A percentile compares a stretch with the other conserved stretches of the same genome.
Conservation (phyloP, 1,284 basidiomycete genomes). For the Macrocystidia cucumis region DNA sequence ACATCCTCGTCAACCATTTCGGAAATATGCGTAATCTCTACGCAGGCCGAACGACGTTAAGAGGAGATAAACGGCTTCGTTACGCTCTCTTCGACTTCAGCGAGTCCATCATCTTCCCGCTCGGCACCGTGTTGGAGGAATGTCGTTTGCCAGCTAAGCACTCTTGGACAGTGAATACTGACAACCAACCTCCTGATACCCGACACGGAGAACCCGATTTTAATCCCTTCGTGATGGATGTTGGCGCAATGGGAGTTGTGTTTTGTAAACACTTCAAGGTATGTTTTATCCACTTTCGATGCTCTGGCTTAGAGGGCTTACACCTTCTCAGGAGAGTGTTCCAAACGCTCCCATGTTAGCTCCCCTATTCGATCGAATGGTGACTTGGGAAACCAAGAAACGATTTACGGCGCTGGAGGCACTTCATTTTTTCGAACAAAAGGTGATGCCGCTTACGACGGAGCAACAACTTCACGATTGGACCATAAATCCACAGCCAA, state of each 20-base stretch:
- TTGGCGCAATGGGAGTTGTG: slow-evolving; percentile 13
- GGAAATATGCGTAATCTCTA: neutral
- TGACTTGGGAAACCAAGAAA: slow-evolving; percentile 11
- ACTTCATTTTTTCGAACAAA: slow-evolving; percentile 15
- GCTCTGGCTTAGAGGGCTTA: neutral
- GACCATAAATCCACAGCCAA: no score
- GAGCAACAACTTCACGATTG: slow-evolving; percentile 2
- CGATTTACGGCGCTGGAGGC: slow-evolving; percentile 19
- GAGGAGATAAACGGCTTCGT: slow-evolving; percentile 1
- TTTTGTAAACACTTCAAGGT: slow-evolving; percentile 12
- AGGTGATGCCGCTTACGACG: slow-evolving; percentile 1
- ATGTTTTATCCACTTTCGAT: neutral
- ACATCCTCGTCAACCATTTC: slow-evolving; percentile 12
- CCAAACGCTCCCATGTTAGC: slow-evolving; percentile 14
- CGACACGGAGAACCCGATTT: slow-evolving; percentile 19
- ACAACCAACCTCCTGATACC: slow-evolving; percentile 10
- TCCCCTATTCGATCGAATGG: slow-evolving; percentile 19
- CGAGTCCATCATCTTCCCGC: slow-evolving; percentile 12
- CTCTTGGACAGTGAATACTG: slow-evolving; percentile 7
- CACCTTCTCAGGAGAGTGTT: slow-evolving; percentile 11
- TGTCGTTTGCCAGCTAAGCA: slow-evolving; percentile 8
- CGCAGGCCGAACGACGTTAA: no score
- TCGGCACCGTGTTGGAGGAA: neutral
- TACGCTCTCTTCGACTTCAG: slow-evolving; percentile 17
- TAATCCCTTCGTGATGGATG: slow-evolving; percentile 21